Evolutionary conservation across 2,329 filamentous ascomycete species (phyloP).

Genomic region (Magnaporthiopsis poae): DNA sequence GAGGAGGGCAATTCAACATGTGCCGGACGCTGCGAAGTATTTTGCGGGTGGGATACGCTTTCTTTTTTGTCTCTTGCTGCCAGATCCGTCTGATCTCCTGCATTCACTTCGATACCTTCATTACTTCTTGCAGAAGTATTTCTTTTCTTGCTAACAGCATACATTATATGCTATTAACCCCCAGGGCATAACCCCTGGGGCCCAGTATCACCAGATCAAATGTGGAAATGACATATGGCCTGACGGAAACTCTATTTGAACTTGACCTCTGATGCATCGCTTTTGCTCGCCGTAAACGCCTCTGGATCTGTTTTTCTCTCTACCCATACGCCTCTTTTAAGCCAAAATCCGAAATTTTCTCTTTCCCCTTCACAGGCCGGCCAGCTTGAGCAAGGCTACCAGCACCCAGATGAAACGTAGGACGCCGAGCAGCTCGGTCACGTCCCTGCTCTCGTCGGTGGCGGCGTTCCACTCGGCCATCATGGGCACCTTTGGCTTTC

Average conservation of each 20-base stretch:
- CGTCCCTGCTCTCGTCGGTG: slow-evolving; percentile 18
- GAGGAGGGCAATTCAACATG: slow-evolving; percentile 1
- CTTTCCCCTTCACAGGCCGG: background rate
- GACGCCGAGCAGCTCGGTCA: slow-evolving; percentile 14
- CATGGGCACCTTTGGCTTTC: slow-evolving; percentile 20
- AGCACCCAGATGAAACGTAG: slow-evolving; percentile 17
- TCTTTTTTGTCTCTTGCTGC: background rate
- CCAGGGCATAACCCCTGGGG: no score
- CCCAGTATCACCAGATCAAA: no score
- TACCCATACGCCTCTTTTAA: background rate
- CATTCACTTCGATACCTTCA: slow-evolving; percentile 1
- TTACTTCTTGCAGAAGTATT: background rate
- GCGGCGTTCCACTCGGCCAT: slow-evolving; percentile 23
- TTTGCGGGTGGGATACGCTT: background rate
- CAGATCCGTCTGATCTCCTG: background rate
- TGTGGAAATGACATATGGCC: no score
- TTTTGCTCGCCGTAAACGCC: no score
- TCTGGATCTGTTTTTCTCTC: background rate
- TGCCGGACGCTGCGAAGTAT: background rate
- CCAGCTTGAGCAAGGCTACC: slow-evolving; percentile 13
- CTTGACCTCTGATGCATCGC: no score
- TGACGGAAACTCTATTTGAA: no score
- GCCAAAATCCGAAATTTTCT: background rate
- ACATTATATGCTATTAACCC: background rate
- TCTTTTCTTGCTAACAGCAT: background rate